Conservation (phyloP, 805 yeast species). For the Ogataea wickerhamii region DNA sequence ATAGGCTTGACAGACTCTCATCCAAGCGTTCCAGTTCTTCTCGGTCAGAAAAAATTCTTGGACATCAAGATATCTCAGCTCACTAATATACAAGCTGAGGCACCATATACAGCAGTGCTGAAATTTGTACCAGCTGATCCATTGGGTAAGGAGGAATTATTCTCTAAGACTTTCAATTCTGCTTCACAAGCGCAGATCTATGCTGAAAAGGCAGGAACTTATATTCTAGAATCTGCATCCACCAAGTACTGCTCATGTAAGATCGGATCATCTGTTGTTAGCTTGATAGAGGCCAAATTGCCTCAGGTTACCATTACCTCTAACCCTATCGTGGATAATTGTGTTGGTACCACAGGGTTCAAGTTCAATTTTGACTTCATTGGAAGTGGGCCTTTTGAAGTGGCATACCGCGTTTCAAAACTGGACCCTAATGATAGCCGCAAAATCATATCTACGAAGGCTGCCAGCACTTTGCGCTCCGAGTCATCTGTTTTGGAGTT, state of each 20-base stretch:
- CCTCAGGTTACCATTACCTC: conserved; percentile 46
- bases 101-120: conserved; percentile 43
- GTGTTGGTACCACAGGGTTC: conserved; percentile 89
- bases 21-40: conserved; percentile 27
- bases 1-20: conserved; percentile 41
- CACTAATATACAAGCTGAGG: conserved; percentile 35
- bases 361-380: conserved; percentile 63
- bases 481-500: conserved; percentile 38
- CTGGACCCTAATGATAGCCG: conserved; percentile 36
- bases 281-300: conserved; percentile 38
- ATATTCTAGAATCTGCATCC: conserved; percentile 48
- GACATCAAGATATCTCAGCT: conserved; percentile 26
- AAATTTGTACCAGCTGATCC: conserved; percentile 30
- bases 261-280: conserved; percentile 53
- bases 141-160: conserved; percentile 9
- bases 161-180: conserved; percentile 28
- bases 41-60: conserved; percentile 32
- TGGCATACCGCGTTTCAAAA: conserved; percentile 59
- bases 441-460: conserved; percentile 21
- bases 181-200: conserved; percentile 29
- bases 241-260: conserved; percentile 68
- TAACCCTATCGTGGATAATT: conserved; percentile 69
- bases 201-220: conserved; percentile 62
- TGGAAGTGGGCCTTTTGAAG: conserved; percentile 81
- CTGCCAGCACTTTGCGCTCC: conserved; percentile 32